Percentiles rank a stretch among this genome's conserved stretches.
Conservation (phyloP, 345 rosid genomes). For the Gossypium ekmanianum region DNA sequence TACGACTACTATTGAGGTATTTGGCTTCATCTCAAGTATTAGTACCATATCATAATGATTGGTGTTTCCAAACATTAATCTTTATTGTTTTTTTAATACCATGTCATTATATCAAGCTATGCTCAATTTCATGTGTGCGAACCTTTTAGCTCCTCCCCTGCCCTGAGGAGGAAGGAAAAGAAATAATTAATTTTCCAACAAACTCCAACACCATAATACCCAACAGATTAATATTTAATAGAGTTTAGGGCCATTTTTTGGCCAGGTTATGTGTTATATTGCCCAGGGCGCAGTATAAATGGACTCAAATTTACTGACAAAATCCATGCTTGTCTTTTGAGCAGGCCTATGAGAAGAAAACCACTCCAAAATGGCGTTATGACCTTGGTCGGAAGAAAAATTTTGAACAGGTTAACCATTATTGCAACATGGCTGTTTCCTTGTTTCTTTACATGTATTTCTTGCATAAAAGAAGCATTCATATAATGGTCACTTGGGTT, state of each 20-base stretch:
- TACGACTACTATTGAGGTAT: conserved; percentile 96
- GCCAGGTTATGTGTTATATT: background rate
- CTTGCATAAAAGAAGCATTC: background rate
- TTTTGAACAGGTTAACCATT: conserved; percentile 71
- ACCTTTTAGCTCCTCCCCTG: background rate
- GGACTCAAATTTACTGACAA: conserved; percentile 9
- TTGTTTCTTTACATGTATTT: background rate
- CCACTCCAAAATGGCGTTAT: conserved; percentile 83
- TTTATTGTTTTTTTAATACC: background rate
- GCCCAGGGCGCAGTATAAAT: background rate
- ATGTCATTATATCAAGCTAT: background rate
- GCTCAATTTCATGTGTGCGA: background rate
- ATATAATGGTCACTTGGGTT: background rate
- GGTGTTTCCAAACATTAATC: background rate
- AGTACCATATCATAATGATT: background rate
- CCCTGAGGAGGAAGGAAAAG: background rate
- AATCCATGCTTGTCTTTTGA: conserved; percentile 17
- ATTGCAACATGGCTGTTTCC: conserved; percentile 6
- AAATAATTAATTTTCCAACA: background rate
- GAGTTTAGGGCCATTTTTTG: background rate
- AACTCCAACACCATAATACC: background rate
- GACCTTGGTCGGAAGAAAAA: conserved; percentile 87
- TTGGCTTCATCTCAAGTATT: conserved; percentile 1
- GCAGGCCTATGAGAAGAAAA: conserved; percentile 98
- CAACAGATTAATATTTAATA: background rate